Evolutionary conservation across 2,329 filamentous ascomycete species (phyloP).

Genomic region (Conoideocrella luteorostrata): DNA sequence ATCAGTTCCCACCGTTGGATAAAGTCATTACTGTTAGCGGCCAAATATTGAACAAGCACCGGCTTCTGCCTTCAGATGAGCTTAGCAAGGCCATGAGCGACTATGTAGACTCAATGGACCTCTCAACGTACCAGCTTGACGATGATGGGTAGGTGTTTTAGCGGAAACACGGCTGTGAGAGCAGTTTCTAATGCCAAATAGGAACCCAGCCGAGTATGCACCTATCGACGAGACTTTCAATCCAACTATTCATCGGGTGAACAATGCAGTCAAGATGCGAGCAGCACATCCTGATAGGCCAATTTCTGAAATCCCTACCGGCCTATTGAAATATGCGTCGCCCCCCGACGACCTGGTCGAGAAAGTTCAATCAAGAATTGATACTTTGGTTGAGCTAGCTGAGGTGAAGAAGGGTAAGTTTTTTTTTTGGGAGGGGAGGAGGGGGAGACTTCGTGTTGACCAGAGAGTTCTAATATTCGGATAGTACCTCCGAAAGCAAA

Average conservation of each 20-base stretch:
- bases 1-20: constrained; percentile 86
- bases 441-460: background rate
- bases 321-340: constrained; percentile 65
- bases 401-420: constrained; percentile 75
- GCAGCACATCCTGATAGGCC: constrained; percentile 66
- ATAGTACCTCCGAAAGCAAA: constrained; percentile 73
- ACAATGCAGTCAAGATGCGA: constrained; percentile 75
- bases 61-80: constrained; percentile 70
- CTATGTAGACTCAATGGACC: constrained; percentile 90
- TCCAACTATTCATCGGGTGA: constrained; percentile 80
- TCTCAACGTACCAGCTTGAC: constrained; percentile 64
- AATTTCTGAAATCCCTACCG: constrained; percentile 54
- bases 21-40: constrained; percentile 83
- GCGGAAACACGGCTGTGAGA: no score
- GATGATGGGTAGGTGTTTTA: constrained; percentile 61
- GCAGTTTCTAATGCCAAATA: constrained; percentile 13
- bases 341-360: constrained; percentile 62
- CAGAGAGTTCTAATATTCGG: constrained; percentile 9
- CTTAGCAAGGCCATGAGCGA: constrained; percentile 78
- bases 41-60: constrained; percentile 71
- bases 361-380: constrained; percentile 50
- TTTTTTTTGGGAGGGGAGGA: no score
- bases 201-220: constrained; percentile 59
- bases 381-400: constrained; percentile 59
- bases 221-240: constrained; percentile 77